A percentile compares a stretch with the other conserved stretches of the same genome.
Conservation (phyloP, 176 grass and related monocot genomes). For the Poa pratensis region DNA sequence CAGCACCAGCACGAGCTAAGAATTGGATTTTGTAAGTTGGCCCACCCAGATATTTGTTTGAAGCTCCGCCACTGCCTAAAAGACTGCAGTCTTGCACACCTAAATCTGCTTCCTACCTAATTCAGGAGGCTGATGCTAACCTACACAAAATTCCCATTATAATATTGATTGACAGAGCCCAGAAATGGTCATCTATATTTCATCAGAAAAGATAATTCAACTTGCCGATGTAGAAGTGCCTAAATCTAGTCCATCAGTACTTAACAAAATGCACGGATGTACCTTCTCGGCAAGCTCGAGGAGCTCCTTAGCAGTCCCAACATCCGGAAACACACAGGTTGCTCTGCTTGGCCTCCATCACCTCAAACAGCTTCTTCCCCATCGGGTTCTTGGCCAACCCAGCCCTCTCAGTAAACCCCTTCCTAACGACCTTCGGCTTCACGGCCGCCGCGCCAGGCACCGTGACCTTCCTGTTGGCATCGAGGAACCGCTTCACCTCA, state of each 20-base stretch:
- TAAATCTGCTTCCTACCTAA: not conserved
- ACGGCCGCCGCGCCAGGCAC: constrained; percentile 41
- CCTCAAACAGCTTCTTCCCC: constrained; percentile 81
- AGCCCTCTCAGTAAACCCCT: constrained; percentile 64
- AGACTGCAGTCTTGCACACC: not conserved
- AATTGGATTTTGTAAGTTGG: too few relatives aligned
- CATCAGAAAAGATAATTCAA: not conserved
- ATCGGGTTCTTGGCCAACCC: constrained; percentile 63
- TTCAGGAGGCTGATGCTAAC: not conserved
- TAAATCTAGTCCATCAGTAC: not conserved
- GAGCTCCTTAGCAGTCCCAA: constrained; percentile 81
- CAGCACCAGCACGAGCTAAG: constrained; percentile 36
- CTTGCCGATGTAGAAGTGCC: not conserved
- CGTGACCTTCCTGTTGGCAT: constrained; percentile 79
- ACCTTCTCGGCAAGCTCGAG: constrained; percentile 76
- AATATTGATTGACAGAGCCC: not conserved
- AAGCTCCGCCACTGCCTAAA: not conserved
- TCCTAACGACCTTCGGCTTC: constrained; percentile 33
- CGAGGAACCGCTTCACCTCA: constrained; percentile 80
- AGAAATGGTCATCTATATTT: not conserved
- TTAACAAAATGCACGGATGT: too few relatives aligned
- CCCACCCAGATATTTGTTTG: too few relatives aligned
- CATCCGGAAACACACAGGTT: constrained; percentile 91
- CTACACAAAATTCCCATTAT: not conserved
- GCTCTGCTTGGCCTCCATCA: constrained; percentile 90